Evolutionary conservation across 2,329 filamentous ascomycete genomes (phyloP), one percentile per base, ranked within the genome.

Genomic region (Talaromyces sp.): DNA sequence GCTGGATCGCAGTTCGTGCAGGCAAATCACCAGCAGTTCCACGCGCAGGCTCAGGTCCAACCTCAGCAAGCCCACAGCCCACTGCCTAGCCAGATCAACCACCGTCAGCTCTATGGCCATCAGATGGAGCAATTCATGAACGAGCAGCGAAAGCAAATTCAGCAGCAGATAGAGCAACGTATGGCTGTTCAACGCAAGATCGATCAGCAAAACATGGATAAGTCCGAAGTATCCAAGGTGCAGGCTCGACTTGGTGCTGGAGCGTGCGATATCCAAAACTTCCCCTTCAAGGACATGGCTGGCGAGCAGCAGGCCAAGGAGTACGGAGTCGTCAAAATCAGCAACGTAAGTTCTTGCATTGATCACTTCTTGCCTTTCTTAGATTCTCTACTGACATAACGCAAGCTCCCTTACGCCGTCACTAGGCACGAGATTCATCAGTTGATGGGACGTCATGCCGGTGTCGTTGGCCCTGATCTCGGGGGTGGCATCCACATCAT

Each of bases 401-500:
- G 13, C 22, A 58, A 81, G 81, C 84, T 85, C 34, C 84, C 84
- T 0, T 86, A 83, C 68, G 73, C 73, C n/a, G 76, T 83, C 45
- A 82, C 80, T 19, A 81, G 81, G 65, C 73, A 79, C 34, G 83
- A 85, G 68, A 79, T 85, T 38, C 70, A 78, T 19, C 80, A 81
- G 60, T 80, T 82, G 69, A 75, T 82, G 54, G 81, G 81, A 63
- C 79, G 78, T 53, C 75, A 77, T 67, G 77, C 81, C 40, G 74
- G 75, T 17, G 70, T 81, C 40, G 69, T 82, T 19, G 69, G 72
- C 5, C 68, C 75, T 5, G 69, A 74, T 5, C 67, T 75, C 19
- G 83, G 81, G 31, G 80, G 76, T 51, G 76, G 82, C 0, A 76
- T 85, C n/a, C 84, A 86, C 68, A 84, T 86, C 67, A 82, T 85